phyloP scores from a whole-genome alignment of 2,329 filamentous ascomycete species.

The Xylaria sp. region DNA sequence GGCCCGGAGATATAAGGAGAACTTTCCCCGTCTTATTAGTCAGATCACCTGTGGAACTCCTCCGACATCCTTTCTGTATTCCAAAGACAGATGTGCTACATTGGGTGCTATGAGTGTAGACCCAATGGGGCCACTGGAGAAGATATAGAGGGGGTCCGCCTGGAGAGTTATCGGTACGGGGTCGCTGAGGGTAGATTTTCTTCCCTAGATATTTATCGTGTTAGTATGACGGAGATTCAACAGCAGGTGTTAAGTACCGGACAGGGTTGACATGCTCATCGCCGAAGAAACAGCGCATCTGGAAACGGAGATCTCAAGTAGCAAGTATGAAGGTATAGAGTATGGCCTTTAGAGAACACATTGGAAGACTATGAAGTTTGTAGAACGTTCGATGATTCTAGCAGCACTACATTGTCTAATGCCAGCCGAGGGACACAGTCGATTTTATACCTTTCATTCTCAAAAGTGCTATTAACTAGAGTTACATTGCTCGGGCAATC shows the following conservation, averaged over 20 bases:
- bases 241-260: slow-evolving; percentile 9
- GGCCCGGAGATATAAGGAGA: not conserved
- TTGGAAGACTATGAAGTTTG: not conserved
- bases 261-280: slow-evolving; percentile 21
- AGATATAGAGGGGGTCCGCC: not conserved
- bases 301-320: not conserved
- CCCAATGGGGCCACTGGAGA: not conserved
- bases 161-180: not conserved
- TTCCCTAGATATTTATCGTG: not conserved
- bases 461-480: not conserved
- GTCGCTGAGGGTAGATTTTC: not conserved
- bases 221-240: slow-evolving; percentile 4
- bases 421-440: too few species aligned
- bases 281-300: slow-evolving; percentile 10
- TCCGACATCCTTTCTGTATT: not conserved
- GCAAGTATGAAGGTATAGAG: not conserved
- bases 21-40: not conserved
- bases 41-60: not conserved
- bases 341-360: not conserved
- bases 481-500: not conserved
- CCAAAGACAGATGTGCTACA: not conserved
- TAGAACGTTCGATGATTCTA: not conserved
- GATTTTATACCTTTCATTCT: not conserved
- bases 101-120: not conserved
- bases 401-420: not conserved